A percentile compares a stretch with the other conserved stretches of the same genome.
phyloP scores from a whole-genome alignment of 495 filamentous ascomycete genomes.

The Podospora tetraspora region DNA sequence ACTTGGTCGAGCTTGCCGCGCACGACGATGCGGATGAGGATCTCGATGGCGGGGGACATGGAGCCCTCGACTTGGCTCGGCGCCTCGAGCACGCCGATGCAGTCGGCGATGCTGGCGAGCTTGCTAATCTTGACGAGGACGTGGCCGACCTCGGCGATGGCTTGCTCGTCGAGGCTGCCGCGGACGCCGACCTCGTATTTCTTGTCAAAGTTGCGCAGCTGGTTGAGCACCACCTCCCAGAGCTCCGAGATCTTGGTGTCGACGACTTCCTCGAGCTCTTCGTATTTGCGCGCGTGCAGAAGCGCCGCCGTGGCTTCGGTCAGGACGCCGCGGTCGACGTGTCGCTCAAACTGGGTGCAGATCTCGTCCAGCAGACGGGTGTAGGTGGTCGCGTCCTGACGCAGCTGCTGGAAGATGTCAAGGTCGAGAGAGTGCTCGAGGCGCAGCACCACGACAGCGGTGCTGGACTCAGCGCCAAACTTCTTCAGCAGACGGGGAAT shows the following conservation, averaged over 20 bases:
- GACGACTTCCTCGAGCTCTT: constrained; percentile 78
- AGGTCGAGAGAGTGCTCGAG: constrained; percentile 85
- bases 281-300: constrained; percentile 76
- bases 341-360: constrained; percentile 85
- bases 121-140: constrained; percentile 79
- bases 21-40: constrained; percentile 60
- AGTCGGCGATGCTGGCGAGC: constrained; percentile 74
- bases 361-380: constrained; percentile 83
- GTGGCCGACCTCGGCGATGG: constrained; percentile 66
- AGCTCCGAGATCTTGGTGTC: constrained; percentile 72
- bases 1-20: constrained; percentile 59
- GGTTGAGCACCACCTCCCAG: constrained; percentile 76
- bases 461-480: constrained; percentile 80
- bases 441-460: constrained; percentile 76
- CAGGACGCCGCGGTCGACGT: constrained; percentile 80
- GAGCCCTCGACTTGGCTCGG: constrained; percentile 48
- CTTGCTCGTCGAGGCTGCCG: constrained; percentile 53
- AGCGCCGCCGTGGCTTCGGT: constrained; percentile 76
- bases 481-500: constrained; percentile 87
- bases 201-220: constrained; percentile 61
- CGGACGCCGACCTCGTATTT: constrained; percentile 59
- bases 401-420: constrained; percentile 81
- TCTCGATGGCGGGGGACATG: constrained; percentile 52
- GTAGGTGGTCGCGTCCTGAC: constrained; percentile 78
- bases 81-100: constrained; percentile 64